Base-by-base conservation (phyloP, 2,329 filamentous ascomycete species). In the Talaromyces albobiverticillius region DNA sequence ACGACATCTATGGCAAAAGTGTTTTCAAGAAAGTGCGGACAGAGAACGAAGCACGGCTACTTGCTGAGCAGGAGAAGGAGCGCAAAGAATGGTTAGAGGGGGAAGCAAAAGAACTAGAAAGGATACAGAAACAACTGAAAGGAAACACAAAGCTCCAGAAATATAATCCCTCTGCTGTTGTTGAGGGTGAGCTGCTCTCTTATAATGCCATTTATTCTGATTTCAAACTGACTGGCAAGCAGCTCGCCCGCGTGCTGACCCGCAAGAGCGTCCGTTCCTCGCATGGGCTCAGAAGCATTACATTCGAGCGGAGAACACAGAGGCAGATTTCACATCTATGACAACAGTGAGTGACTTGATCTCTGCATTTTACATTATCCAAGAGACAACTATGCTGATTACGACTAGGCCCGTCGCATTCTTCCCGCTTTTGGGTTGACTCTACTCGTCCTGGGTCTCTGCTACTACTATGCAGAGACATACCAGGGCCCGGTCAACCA, bases 61-160 rank as follows among this genome's bases (percentile, higher is more conserved):
- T 71, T 50, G 63, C 69, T 9, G 70, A 78, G 54, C 75, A 82
- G 64, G 72, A 77, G 58, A 61, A 65, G 40, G 75, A 80, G 60
- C 79, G 79, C 38, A 74, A 73, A 43, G 68, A 74, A 52, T 83
- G 81, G 79, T 72, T 82, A 25, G 66, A 72, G 9, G 76, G 76
- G n/a, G 81, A 82, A 59, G 72, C 75, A 26, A 64, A 68, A 56
- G 67, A 74, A 34, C 62, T 61, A 11, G 71, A 72, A 54, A 64
- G 61, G 42, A 20, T 71, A 36, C 60, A 62, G 55, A 64, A 58
- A 16, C 64, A 67, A 48, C 51, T 69, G 16, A 63, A 67, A 49
- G 65, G 62, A 50, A 72, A 69, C 53, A 74, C 65, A 31, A 61
- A 66, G 22, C 55, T 74, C 49, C 67, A 71, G 56, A 66, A 67